These are phyloP conservation scores for Aspergillus conjunctus DNA, from an alignment of 495 filamentous ascomycete species.

Conservation along the genomic window DNA sequence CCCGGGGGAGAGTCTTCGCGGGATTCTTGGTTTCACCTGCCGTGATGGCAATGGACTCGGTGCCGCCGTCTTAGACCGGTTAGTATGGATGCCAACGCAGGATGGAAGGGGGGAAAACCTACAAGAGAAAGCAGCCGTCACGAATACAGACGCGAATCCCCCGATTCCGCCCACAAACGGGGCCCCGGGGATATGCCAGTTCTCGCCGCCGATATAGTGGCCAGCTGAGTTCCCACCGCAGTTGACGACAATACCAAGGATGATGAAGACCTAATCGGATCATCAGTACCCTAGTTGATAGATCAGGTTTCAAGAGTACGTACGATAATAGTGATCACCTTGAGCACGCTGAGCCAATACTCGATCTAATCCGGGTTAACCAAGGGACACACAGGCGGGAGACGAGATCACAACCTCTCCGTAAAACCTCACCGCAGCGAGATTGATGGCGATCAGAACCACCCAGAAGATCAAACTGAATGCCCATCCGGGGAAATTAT, in stretches of 20 bases:
- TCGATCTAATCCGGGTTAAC: slow-evolving; percentile 41
- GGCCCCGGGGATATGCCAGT: slow-evolving; percentile 49
- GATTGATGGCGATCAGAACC: slow-evolving; percentile 50
- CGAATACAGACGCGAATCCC: slow-evolving; percentile 56
- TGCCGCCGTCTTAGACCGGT: slow-evolving; percentile 48
- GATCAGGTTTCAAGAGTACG: slow-evolving; percentile 18
- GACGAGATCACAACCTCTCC: slow-evolving; percentile 46
- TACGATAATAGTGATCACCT: slow-evolving; percentile 58
- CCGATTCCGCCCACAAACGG: slow-evolving; percentile 58
- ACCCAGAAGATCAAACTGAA: slow-evolving; percentile 56
- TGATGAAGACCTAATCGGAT: slow-evolving; percentile 50
- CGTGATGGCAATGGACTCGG: slow-evolving; percentile 59
- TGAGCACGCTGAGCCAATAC: slow-evolving; percentile 58
- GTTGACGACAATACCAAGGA: slow-evolving; percentile 54
- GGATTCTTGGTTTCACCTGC: slow-evolving; percentile 57
- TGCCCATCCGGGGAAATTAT: slow-evolving; percentile 54
- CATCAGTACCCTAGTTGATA: neutral
- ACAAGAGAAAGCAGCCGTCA: slow-evolving; percentile 56
- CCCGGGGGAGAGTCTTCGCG: slow-evolving; percentile 48
- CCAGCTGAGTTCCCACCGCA: slow-evolving; percentile 50
- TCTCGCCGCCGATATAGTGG: slow-evolving; percentile 49
- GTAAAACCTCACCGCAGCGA: slow-evolving; percentile 55
- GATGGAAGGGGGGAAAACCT: slow-evolving; percentile 15
- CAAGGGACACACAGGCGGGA: neutral
- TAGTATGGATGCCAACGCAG: neutral